Evolutionary conservation across 441 rosid species (phyloP), one percentile per base, ranked within the genome.

Genomic region (Corymbia citriodora): DNA sequence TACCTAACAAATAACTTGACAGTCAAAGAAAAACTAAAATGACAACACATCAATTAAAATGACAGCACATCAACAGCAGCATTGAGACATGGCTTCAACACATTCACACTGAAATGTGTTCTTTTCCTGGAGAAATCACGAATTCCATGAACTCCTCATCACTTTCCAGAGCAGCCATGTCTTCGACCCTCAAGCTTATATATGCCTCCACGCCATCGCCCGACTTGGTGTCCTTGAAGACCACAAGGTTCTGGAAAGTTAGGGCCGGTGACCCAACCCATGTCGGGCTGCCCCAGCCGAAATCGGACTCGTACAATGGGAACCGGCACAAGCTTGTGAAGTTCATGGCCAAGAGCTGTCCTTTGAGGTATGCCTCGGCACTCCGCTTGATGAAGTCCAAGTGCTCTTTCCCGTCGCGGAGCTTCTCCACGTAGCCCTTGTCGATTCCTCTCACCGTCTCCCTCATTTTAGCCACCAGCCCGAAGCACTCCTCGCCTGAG

Each of bases 281-380:
- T 15, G 27, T 65, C 2, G 93, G 91, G 87, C 90, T 91, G 21
- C 85, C 92, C 91, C 92, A 92, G 53, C 92, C 92, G 36, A 92
- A 92, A 54, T 92, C 91, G 18, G 89, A 68, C 87, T 70, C 91
- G n/a, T 92, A 90, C 17, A 89, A 10, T 4, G 90, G 90, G 89
- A 89, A 89, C 88, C 90, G 55, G 31, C 90, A 89, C 86, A 59
- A 87, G 65, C 95, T 93, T 50, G 90, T 92, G 52, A 92, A 90
- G 16, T 27, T 85, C 81, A 87, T 88, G 29, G 87, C 29, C 23
- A 90, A 89, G 14, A 88, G 27, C 4, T 90, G 88, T 18, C 88
- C 90, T 59, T 88, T 89, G 85, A 40, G 85, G 85, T 11, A 45
- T 45, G 12, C n/a, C 52, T 40, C 85, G n/a, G 85, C 85, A 45